Base-by-base conservation (phyloP, 305 asterid species). In the Petunia hybrid region DNA sequence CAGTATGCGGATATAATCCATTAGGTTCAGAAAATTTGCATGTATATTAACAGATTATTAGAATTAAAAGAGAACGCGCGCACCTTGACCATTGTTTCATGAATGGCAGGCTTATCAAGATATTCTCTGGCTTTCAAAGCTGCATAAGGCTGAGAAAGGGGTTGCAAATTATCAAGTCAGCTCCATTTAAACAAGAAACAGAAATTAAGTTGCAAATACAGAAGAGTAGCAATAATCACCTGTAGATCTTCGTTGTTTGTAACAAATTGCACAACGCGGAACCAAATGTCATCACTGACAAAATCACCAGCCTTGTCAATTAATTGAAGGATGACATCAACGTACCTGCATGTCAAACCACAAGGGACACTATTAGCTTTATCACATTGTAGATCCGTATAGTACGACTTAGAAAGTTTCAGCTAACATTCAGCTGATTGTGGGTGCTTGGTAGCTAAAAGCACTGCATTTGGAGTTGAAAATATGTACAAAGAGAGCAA, bases 241-340 rank as follows among this genome's bases (percentile, higher is more conserved):
- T 95, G 99, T 77, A 97, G 89, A 89, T 97, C 99, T 90, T 95
- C 99, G n/a, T 97, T 95, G 85, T 97, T 95, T 61, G 99, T 95
- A 79, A 97, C 99, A 80, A 97, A 97, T 87, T 95, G 99, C 89
- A 97, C 99, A 59, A 97, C 99, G 53, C 99, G 99, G 83, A 97
- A 97, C 99, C 99, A 97, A 81, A 97, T 97, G 87, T 93, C 99
- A 87, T 97, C 99, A 88, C 99, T 93, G 85, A 97, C 99, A 42
- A 97, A 95, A 84, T 97, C 99, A 71, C 99, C 99, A 16, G 99
- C 99, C 91, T 97, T 97, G 91, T 97, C 99, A 87, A 97, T 97
- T 92, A 97, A 87, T 90, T 97, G 99, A 88, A 97, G 99, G 88
- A 97, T 91, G 83, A 97, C 99, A 85, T 97, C 99, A 63, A 97